Evolutionary conservation across 768 basidiomycete genomes (phyloP).

Genomic region (Hemileccinum rubropunctum): DNA sequence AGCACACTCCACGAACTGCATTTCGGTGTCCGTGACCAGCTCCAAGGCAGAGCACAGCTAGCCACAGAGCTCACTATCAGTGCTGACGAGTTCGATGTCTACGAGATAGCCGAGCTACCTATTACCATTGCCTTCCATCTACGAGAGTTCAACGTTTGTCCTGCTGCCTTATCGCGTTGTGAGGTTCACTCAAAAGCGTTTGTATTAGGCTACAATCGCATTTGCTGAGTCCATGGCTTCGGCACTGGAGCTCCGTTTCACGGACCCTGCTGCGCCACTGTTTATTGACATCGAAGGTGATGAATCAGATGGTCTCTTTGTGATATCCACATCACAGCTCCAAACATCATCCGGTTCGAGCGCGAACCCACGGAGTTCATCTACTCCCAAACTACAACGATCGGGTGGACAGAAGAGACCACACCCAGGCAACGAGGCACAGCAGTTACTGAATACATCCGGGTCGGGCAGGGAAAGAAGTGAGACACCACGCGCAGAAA

Average conservation of each 20-base stretch:
- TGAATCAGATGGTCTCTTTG: conserved; percentile 61
- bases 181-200: neutral
- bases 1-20: neutral
- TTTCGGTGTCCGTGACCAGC: neutral
- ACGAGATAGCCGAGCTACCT: conserved; percentile 62
- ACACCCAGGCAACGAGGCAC: conserved; percentile 21
- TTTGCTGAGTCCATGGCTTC: conserved; percentile 72
- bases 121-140: conserved; percentile 76
- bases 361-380: conserved; percentile 10
- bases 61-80: conserved; percentile 76
- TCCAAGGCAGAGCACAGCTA: conserved; percentile 56
- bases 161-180: neutral
- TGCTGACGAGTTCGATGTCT: conserved; percentile 77
- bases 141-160: conserved; percentile 74
- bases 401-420: conserved; percentile 20
- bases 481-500: conserved; percentile 46
- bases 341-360: conserved; percentile 27
- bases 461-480: conserved; percentile 12
- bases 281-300: conserved; percentile 76
- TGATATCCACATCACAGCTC: conserved; percentile 73
- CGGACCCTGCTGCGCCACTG: conserved; percentile 69
- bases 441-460: conserved; percentile 28
- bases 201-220: conserved; percentile 68
- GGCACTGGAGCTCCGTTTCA: conserved; percentile 70
- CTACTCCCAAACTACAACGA: conserved; percentile 17